Evolutionary conservation across 2,329 filamentous ascomycete genomes (phyloP).

Genomic region (Raffaelea deltoideospora): DNA sequence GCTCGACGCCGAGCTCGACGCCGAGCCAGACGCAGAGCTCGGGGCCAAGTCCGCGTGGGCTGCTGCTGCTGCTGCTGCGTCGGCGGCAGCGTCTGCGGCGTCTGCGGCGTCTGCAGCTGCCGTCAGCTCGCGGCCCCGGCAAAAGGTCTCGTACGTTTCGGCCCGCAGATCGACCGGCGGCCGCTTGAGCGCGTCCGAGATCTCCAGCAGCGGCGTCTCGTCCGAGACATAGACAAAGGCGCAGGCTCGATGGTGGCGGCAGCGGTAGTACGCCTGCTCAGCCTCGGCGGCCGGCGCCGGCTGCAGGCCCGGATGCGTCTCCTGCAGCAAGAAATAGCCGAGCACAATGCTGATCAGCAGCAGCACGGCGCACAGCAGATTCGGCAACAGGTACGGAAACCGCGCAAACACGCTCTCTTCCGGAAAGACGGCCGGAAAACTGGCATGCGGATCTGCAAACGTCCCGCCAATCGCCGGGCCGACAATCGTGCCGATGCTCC

Average conservation of each 20-base stretch:
- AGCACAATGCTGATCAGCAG: constrained; percentile 65
- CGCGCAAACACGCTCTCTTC: constrained; percentile 52
- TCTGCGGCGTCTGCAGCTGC: background rate
- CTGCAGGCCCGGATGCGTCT: constrained; percentile 78
- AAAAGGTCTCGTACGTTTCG: constrained; percentile 68
- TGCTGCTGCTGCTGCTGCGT: constrained; percentile 10
- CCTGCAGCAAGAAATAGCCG: constrained; percentile 68
- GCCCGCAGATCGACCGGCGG: constrained; percentile 57
- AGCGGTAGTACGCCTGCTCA: background rate
- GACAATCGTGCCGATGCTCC: constrained; percentile 79
- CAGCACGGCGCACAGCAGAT: constrained; percentile 65
- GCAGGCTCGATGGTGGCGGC: constrained; percentile 7
- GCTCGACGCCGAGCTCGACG: no score
- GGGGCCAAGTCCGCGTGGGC: no score
- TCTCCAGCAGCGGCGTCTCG: constrained; percentile 61
- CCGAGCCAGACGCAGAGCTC: no score
- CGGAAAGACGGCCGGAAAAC: constrained; percentile 59
- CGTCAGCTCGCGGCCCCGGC: constrained; percentile 14
- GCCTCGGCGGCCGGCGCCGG: background rate
- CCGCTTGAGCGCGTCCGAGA: constrained; percentile 58
- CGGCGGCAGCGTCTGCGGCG: no score
- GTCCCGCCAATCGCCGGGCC: constrained; percentile 79
- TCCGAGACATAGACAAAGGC: constrained; percentile 39
- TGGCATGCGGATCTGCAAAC: constrained; percentile 62
- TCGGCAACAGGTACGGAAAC: constrained; percentile 81